Percentiles rank a stretch among this genome's conserved stretches.
Evolutionary conservation across 345 rosid genomes (phyloP).

Genomic region (Eucalyptus virginea): DNA sequence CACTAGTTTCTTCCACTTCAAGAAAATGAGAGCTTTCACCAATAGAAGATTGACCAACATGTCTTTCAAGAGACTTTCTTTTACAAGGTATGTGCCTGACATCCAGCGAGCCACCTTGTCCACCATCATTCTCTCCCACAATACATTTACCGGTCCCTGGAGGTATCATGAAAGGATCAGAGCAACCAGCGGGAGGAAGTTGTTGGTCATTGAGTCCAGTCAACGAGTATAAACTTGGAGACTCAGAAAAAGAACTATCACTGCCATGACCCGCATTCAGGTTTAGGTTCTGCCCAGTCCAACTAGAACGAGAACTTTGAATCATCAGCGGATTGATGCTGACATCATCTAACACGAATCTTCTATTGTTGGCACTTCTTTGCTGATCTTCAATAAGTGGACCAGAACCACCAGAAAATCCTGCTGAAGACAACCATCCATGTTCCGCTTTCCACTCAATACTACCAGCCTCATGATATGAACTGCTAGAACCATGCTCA

Average conservation of each 20-base stretch:
- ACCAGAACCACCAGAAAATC: constrained; percentile 5
- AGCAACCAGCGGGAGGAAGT: constrained; percentile 7
- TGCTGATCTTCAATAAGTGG: constrained; percentile 32
- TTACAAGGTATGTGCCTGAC: constrained; percentile 55
- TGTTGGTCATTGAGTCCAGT: constrained; percentile 16
- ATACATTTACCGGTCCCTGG: constrained; percentile 29
- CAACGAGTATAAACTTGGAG: constrained; percentile 18
- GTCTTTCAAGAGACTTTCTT: constrained; percentile 68
- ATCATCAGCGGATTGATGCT: constrained; percentile 22
- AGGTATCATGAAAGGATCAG: constrained; percentile 9
- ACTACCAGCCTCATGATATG: constrained; percentile 20
- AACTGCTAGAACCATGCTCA: constrained; percentile 43
- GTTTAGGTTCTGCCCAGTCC: constrained; percentile 31
- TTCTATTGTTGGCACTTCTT: constrained; percentile 10
- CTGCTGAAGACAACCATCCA: constrained; percentile 26
- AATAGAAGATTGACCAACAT: constrained; percentile 52
- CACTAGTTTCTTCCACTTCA: constrained; percentile 42
- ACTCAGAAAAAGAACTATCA: constrained; percentile 24
- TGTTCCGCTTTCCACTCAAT: constrained; percentile 27
- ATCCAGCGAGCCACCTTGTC: constrained; percentile 44
- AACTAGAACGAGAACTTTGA: constrained; percentile 25
- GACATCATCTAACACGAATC: constrained; percentile 4
- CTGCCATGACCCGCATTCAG: constrained; percentile 38
- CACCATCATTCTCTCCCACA: constrained; percentile 21
- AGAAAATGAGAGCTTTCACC: constrained; percentile 40